Evolutionary conservation across 2,329 filamentous ascomycete species (phyloP), one percentile per base, ranked within the genome.

Genomic region (Boeremia lycopersici): DNA sequence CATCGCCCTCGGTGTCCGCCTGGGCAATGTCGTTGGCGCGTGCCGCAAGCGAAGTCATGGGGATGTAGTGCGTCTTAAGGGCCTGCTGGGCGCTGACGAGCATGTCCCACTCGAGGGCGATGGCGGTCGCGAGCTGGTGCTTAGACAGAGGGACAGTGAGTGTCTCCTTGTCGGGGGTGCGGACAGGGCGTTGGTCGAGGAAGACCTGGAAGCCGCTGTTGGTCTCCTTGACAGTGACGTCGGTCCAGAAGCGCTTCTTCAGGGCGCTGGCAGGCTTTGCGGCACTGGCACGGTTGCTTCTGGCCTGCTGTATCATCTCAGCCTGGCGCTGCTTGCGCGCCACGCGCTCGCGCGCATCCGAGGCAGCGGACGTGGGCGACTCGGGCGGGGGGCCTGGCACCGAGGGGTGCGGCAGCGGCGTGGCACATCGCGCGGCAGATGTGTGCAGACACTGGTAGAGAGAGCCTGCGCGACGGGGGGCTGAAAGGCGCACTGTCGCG

Each of bases 71-170:
- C 55, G 90, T 86, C 73, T 89, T 90, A 34, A 93, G 84, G 0
- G 92, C 91, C 76, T 98, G 91, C 71, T 93, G 88, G 2, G 89
- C 86, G 12, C 89, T 90, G 23, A 87, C 83, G 57, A 99, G 83
- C 43, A 89, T 81, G 73, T 97, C 93, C 95, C 95, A 99, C 79
- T 99, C 95, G 39, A 96, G 78, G 3, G 93, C 95, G 59, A 99
- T 87, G 52, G 91, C 90, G 39, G 87, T 83, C 23, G 93, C 93
- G 34, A 98, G 88, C 68, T 91, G 84, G 29, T 86, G 87, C 78
- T 97, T 98, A 52, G 82, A 84, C 1, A 78, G 67, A 0, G 95
- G 93, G 26, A 98, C 69, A 1, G 82, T 84, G 65, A 99, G 80
- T 60, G 91, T 80, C 35, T 84, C 72, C 71, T 93, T 91, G 48